Percentiles rank a stretch among this genome's conserved stretches.
Conservation (phyloP, 208 protist genomes). For the Angomonas ambiguus region DNA sequence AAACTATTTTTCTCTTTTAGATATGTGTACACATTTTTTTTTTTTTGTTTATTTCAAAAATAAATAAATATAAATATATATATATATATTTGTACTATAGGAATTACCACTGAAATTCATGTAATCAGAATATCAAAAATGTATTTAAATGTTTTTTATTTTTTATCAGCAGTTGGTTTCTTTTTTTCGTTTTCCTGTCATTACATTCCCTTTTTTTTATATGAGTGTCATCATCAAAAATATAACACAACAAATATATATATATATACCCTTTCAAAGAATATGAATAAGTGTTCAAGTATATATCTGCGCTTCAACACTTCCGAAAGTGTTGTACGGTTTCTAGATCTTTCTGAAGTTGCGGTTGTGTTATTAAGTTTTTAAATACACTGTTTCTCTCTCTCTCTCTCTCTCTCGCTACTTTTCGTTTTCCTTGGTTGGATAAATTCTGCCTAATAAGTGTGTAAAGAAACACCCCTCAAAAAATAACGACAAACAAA, state of each 20-base stretch:
- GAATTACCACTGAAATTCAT: background rate
- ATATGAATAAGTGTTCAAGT: too few species aligned
- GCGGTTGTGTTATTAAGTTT: background rate
- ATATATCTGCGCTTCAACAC: too few species aligned
- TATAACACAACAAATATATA: too few species aligned
- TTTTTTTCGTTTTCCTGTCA: background rate
- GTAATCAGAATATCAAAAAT: background rate
- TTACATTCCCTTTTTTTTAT: background rate
- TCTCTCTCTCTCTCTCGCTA: background rate
- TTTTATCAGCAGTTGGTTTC: background rate
- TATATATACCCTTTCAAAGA: too few species aligned
- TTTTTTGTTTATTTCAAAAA: conserved; percentile 7
- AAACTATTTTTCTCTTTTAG: background rate
- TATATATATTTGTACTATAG: background rate
- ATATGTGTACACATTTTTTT: conserved; percentile 5
- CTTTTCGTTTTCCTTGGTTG: background rate
- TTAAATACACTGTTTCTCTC: background rate
- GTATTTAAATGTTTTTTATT: background rate
- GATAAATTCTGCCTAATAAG: background rate
- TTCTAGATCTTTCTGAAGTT: background rate
- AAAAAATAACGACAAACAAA: background rate
- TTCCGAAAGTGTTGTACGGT: too few species aligned
- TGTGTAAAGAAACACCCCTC: background rate
- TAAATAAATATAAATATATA: background rate
- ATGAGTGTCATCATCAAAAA: too few species aligned